These are phyloP conservation scores for Coelastrella sp. DNA, from an alignment of 139 green algal species.

Conservation along the genomic window DNA sequence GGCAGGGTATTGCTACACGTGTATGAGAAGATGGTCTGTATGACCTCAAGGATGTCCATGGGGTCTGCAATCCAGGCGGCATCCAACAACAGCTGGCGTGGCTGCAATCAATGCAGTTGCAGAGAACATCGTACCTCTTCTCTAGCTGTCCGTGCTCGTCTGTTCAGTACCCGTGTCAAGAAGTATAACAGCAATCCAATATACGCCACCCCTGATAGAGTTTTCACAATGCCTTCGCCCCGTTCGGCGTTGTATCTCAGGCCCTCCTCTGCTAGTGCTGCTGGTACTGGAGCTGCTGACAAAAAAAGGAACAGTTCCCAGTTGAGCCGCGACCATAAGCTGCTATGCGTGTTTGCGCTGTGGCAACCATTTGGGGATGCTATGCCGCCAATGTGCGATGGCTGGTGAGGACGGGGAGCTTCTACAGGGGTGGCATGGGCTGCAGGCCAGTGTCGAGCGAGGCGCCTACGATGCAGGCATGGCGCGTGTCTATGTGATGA, in stretches of 20 bases:
- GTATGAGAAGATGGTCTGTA: too few species aligned
- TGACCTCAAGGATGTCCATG: too few species aligned
- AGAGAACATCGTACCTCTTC: conserved; percentile 55
- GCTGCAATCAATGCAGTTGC: background rate
- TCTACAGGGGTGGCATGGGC: background rate
- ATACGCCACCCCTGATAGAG: conserved; percentile 64
- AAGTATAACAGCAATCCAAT: conserved; percentile 71
- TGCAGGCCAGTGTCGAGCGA: background rate
- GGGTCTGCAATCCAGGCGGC: too few species aligned
- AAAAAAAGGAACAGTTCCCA: conserved; percentile 33
- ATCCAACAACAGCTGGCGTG: background rate
- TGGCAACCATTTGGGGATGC: background rate
- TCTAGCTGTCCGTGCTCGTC: conserved; percentile 61
- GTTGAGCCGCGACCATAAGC: conserved; percentile 8
- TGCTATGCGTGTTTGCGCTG: background rate
- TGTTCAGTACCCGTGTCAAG: conserved; percentile 63
- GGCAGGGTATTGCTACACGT: too few species aligned
- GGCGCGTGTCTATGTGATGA: background rate
- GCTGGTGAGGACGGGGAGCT: background rate
- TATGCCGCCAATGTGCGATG: background rate
- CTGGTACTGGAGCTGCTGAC: background rate
- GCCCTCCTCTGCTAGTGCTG: conserved; percentile 54
- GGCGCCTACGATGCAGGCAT: background rate
- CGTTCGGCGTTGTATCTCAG: conserved; percentile 58
- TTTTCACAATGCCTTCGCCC: conserved; percentile 67